Evolutionary conservation across 169 alveolate species (phyloP).

Genomic region (Eimeria praecox): DNA sequence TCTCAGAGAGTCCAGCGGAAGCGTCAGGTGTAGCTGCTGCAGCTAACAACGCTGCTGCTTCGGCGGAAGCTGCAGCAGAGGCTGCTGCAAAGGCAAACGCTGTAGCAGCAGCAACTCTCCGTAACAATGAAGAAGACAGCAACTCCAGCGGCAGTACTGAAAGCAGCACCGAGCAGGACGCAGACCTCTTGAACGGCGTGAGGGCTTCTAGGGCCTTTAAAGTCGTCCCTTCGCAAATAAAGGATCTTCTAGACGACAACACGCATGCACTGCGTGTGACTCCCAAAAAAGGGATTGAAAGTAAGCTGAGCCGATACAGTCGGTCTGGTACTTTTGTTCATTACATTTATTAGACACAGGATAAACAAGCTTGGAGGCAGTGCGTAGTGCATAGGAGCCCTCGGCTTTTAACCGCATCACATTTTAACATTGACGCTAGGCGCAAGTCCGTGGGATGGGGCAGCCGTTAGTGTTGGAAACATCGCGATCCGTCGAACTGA

Average conservation of each 20-base stretch:
- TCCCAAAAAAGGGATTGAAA: slow-evolving; percentile 74
- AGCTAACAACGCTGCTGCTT: slow-evolving; percentile 47
- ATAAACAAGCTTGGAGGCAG: not conserved
- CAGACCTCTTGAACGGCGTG: slow-evolving; percentile 39
- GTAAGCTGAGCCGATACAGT: not conserved
- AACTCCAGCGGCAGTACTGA: slow-evolving; percentile 34
- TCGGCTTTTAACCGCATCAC: not conserved
- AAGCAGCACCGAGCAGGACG: slow-evolving; percentile 52
- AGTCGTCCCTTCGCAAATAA: slow-evolving; percentile 76
- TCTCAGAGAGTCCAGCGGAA: not conserved
- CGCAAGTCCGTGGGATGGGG: not conserved
- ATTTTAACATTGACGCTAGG: not conserved
- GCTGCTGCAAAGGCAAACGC: slow-evolving; percentile 64
- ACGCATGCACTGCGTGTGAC: slow-evolving; percentile 79
- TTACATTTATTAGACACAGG: not conserved
- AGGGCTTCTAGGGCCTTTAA: slow-evolving; percentile 75
- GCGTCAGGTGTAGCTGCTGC: slow-evolving; percentile 53
- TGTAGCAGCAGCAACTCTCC: slow-evolving; percentile 45
- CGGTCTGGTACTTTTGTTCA: not conserved
- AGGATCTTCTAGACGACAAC: slow-evolving; percentile 65
- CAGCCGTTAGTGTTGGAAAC: not conserved
- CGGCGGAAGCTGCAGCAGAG: slow-evolving; percentile 76
- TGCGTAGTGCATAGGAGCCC: not conserved
- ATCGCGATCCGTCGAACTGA: not conserved
- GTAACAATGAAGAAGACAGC: slow-evolving; percentile 37